Base-by-base conservation (phyloP, 2,329 filamentous ascomycete species). In the Tolypocladium tundrense region DNA sequence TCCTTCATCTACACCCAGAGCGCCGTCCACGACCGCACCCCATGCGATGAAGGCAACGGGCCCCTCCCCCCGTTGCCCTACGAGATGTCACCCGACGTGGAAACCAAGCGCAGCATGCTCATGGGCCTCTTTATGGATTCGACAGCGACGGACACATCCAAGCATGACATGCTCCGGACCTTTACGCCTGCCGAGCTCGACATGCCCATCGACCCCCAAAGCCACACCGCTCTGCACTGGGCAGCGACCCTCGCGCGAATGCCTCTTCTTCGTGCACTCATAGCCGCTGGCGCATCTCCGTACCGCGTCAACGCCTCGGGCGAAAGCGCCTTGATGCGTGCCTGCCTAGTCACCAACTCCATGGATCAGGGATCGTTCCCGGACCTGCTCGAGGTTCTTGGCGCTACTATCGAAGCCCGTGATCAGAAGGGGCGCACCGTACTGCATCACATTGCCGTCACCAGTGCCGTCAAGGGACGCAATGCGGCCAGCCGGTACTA, bases 401-500 rank as follows among this genome's bases (percentile, higher is more conserved):
- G 91, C 13, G 84, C 90, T 33, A 93, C 93, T 0, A 95, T 99
- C 61, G 92, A 97, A 64, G 85, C 96, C 50, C 83, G 91, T 27
- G 94, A 99, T 70, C 85, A 89, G 51, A 91, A 91, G 71, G 92
- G 92, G 10, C 83, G 94, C 42, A 97, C 93, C 0, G 91, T 97
- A 16, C 77, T 99, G 31, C 94, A 99, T 68, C 94, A 99, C 68
- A 97, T 99, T 66, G 92, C 94, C 6, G 86, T 97, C 40, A 95
- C 94, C 19, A 97, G 92, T 61, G 94, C 92, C 8, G 94, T 97
- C 66, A 96, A 96, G 69, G 93, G 93, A 8, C 86, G 94, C 54
- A 92, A 90, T 59, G 86, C 90, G 48, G 93, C 94, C 27, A 96
- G 91, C 69, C 90, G 93, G 63, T 97, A 97, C 70, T 99, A 99